Conservation (phyloP, 495 filamentous ascomycete species). For the Hapsidospora chrysogenum region DNA sequence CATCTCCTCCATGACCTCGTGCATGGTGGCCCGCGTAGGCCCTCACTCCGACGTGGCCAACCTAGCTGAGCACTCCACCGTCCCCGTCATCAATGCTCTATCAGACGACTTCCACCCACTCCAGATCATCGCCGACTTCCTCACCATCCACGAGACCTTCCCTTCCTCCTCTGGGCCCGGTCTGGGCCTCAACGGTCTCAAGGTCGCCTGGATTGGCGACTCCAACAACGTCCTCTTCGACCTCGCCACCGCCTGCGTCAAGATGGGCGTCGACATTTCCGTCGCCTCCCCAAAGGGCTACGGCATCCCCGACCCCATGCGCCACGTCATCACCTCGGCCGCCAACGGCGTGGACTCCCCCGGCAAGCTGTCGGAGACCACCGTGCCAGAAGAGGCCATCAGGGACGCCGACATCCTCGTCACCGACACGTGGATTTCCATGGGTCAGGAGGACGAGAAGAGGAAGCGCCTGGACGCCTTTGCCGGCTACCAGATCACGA, state of each 20-base stretch:
- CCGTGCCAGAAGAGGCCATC: slow-evolving; percentile 72
- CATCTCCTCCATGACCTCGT: slow-evolving; percentile 81
- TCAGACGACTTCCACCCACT: slow-evolving; percentile 80
- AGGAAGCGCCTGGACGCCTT: slow-evolving; percentile 64
- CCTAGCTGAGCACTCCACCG: slow-evolving; percentile 61
- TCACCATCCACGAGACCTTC: slow-evolving; percentile 73
- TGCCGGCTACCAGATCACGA: slow-evolving; percentile 76
- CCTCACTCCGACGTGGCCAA: slow-evolving; percentile 66
- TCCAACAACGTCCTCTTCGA: slow-evolving; percentile 96
- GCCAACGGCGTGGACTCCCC: slow-evolving; percentile 34
- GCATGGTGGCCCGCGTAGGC: slow-evolving; percentile 78
- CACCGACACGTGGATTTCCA: slow-evolving; percentile 94
- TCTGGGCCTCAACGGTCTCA: slow-evolving; percentile 63
- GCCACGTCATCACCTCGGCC: slow-evolving; percentile 44
- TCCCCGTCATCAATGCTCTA: slow-evolving; percentile 90
- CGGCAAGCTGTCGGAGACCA: slow-evolving; percentile 59
- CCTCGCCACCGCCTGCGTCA: slow-evolving; percentile 66
- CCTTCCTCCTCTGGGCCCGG: slow-evolving; percentile 21
- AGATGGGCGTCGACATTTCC: slow-evolving; percentile 69
- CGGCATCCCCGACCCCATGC: slow-evolving; percentile 56
- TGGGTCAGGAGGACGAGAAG: slow-evolving; percentile 86
- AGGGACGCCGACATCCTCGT: slow-evolving; percentile 79
- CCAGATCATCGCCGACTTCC: slow-evolving; percentile 81
- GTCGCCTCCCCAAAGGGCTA: slow-evolving; percentile 80
- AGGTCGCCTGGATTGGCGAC: slow-evolving; percentile 92